A percentile compares a stretch with the other conserved stretches of the same genome.
Conservation (phyloP, 2,329 filamentous ascomycete species). For the Domatiomyces globalis region DNA sequence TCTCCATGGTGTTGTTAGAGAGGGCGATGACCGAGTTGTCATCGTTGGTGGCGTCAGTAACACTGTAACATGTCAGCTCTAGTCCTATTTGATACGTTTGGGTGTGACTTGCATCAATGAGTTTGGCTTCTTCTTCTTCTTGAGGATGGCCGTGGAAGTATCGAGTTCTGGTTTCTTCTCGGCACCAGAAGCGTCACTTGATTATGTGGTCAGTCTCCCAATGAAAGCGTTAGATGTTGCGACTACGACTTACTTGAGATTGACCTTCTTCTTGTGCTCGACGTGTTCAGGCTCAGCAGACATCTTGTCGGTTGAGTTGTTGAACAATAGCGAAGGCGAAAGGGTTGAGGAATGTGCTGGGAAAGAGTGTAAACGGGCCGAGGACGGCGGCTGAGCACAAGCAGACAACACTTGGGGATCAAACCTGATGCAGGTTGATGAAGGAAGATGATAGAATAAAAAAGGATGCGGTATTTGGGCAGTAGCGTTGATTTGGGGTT, state of each 20-base stretch:
- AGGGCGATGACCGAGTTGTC: slow-evolving; percentile 99
- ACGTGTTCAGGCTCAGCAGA: slow-evolving; percentile 49
- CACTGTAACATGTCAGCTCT: slow-evolving; percentile 40
- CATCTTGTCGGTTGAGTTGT: slow-evolving; percentile 41
- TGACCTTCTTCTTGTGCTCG: slow-evolving; percentile 66
- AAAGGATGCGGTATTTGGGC: neutral
- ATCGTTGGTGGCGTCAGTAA: slow-evolving; percentile 97
- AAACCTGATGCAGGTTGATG: neutral
- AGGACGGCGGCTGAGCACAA: neutral
- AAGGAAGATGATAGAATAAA: neutral
- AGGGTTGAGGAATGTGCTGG: neutral
- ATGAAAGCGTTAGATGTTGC: slow-evolving; percentile 9
- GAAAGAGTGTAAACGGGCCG: neutral
- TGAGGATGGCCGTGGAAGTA: slow-evolving; percentile 87
- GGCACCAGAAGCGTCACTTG: slow-evolving; percentile 74
- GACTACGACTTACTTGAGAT: slow-evolving; percentile 52
- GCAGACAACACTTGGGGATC: neutral
- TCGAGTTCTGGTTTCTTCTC: slow-evolving; percentile 84
- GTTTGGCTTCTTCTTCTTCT: slow-evolving; percentile 99
- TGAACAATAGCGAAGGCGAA: neutral
- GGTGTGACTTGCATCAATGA: slow-evolving; percentile 65
- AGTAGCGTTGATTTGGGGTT: neutral
- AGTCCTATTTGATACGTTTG: neutral
- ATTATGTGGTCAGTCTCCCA: slow-evolving; percentile 5
- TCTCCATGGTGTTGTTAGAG: slow-evolving; percentile 98